Base-by-base conservation (phyloP, 208 protist genomes). In the Trypanosoma scelopori region DNA sequence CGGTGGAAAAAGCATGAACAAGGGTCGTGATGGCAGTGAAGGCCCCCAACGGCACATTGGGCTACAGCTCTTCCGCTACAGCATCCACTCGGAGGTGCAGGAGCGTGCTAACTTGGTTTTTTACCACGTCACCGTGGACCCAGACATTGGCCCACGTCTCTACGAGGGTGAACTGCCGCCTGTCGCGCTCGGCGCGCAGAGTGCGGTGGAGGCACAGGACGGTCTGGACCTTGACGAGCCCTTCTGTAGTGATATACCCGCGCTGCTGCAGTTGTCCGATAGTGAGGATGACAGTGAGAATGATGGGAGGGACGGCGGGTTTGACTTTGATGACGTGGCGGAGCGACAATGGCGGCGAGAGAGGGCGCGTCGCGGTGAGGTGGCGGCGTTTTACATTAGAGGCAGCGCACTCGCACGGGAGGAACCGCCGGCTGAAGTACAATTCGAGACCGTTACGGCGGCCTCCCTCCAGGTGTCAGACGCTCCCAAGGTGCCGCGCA, bases 331-430 rank as follows among this genome's bases (percentile, higher is more conserved):
- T 63, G 77, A 79, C 4, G 18, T 25, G 11, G 39, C 13, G 27
- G 27, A 39, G 20, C 59, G 58, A 58, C 80, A 89, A 37, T 61
- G 68, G 11, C 74, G 70, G 30, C 43, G 39, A 27, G 78, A 91
- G 46, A 37, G 74, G 69, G 68, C 65, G n/a, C 76, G 82, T 27
- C 74, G 82, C 4, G 65, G 73, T 27, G 84, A 89, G 47, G 76
- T 92, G 55, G 57, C 76, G 15, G 78, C 83, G 32, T 95, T 91
- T 65, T 95, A 95, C 65, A 79, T 95, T 20, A 83, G 63, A 48
- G 81, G 74, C 22, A 51, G 15, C 13, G 20, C 49, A 22, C 18
- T 41, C 16, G 13, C 39, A 35, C 56, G 32, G 25, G 78, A 65
- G 56, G 45, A 60, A 23, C 43, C 47, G 11, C 15, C 22, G 23